Conservation (phyloP, 495 filamentous ascomycete species). For the Annulohypoxylon bovei region DNA sequence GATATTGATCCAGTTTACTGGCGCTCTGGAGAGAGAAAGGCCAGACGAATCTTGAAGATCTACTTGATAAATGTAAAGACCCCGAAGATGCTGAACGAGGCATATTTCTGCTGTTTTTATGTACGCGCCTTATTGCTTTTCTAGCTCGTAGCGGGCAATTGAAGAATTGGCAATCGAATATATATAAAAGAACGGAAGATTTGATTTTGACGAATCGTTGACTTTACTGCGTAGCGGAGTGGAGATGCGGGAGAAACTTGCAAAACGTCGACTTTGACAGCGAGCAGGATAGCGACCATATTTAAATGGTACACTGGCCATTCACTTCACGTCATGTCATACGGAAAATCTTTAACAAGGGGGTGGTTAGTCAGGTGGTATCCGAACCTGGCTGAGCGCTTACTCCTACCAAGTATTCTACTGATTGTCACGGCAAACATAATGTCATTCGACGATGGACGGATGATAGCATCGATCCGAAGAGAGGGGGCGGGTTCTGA, state of each 20-base stretch:
- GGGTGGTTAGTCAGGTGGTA: conserved; percentile 9
- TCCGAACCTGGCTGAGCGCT: neutral
- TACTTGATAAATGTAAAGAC: neutral
- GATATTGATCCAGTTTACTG: conserved; percentile 22
- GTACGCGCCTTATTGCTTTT: neutral
- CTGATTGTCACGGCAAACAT: neutral
- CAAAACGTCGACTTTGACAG: too few species aligned
- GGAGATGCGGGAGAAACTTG: neutral
- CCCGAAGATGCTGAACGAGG: neutral
- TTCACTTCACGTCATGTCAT: neutral
- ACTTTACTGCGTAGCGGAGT: neutral
- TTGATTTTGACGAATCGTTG: neutral
- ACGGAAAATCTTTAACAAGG: neutral
- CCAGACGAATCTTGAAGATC: conserved; percentile 14
- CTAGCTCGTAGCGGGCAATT: neutral
- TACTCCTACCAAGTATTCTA: neutral
- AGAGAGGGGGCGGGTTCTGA: neutral
- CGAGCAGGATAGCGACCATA: neutral
- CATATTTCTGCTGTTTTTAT: conserved; percentile 1
- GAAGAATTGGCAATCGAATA: neutral
- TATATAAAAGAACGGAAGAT: conserved; percentile 1
- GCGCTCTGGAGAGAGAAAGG: conserved; percentile 13
- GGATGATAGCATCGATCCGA: neutral
- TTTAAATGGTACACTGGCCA: neutral
- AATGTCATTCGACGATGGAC: conserved; percentile 5